Evolutionary conservation across 331 rosid genomes (phyloP).

Genomic region (Ulmus americana): DNA sequence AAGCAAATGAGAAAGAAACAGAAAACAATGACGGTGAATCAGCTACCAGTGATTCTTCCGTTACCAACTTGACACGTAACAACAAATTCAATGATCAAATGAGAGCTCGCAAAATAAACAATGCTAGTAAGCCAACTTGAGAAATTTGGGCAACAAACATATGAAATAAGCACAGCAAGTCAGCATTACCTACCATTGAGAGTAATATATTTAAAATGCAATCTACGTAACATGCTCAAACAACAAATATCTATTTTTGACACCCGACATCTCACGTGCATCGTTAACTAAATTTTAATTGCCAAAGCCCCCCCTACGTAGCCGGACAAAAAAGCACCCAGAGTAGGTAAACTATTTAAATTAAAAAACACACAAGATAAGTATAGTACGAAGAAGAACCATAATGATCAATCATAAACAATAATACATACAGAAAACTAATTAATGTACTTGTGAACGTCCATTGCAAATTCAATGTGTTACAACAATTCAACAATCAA

Average conservation of each 20-base stretch:
- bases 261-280: slow-evolving; percentile 14
- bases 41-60: slow-evolving; percentile 21
- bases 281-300: slow-evolving; percentile 22
- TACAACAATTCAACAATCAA: not conserved
- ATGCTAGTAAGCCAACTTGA: slow-evolving; percentile 9
- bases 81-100: slow-evolving; percentile 15
- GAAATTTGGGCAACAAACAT: slow-evolving; percentile 14
- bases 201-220: not conserved
- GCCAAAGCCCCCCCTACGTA: slow-evolving; percentile 15
- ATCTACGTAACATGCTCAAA: no score
- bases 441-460: slow-evolving; percentile 14
- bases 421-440: slow-evolving; percentile 17
- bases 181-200: slow-evolving; percentile 4
- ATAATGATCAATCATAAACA: slow-evolving; percentile 3
- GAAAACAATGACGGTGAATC: not conserved
- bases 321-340: slow-evolving; percentile 9
- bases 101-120: slow-evolving; percentile 9
- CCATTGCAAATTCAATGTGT: slow-evolving; percentile 19
- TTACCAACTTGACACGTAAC: slow-evolving; percentile 12
- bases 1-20: slow-evolving; percentile 3
- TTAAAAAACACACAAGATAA: not conserved
- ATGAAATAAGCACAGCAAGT: slow-evolving; percentile 15
- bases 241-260: slow-evolving; percentile 9
- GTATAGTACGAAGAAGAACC: not conserved
- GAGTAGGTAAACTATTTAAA: slow-evolving; percentile 24